Evolutionary conservation across 805 yeast species (phyloP).

Genomic region (Saccharomycopsis amapae): DNA sequence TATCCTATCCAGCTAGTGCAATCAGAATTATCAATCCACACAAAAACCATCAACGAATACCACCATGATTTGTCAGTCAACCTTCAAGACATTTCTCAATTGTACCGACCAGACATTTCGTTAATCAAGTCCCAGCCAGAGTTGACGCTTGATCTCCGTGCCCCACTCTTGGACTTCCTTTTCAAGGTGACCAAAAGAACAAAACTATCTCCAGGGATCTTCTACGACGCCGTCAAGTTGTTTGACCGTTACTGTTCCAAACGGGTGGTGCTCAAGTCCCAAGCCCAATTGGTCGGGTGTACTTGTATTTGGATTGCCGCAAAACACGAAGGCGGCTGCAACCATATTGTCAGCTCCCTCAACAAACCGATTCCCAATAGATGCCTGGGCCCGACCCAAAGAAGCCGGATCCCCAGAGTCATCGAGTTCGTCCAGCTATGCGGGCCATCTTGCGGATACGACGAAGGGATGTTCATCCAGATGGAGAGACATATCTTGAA

Average conservation of each 20-base stretch:
- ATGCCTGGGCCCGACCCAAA: conserved; percentile 60
- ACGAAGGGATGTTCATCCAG: conserved; percentile 54
- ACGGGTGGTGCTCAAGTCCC: conserved; percentile 75
- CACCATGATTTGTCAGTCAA: conserved; percentile 39
- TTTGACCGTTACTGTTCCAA: conserved; percentile 89
- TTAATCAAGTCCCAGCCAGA: conserved; percentile 86
- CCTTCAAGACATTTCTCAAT: neutral
- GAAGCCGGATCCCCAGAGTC: conserved; percentile 68
- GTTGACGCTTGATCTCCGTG: conserved; percentile 53
- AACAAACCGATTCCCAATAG: conserved; percentile 51
- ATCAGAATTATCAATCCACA: conserved; percentile 43
- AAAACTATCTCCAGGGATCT: conserved; percentile 58
- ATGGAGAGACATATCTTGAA: conserved; percentile 72
- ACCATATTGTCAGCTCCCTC: conserved; percentile 51
- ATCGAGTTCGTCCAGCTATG: conserved; percentile 67
- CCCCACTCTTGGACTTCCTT: conserved; percentile 69
- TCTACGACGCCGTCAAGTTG: conserved; percentile 60
- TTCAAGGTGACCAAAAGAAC: conserved; percentile 61
- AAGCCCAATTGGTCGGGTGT: conserved; percentile 83
- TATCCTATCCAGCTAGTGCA: conserved; percentile 45
- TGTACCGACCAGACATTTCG: conserved; percentile 43
- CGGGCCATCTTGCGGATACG: conserved; percentile 48
- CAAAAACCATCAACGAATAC: conserved; percentile 43
- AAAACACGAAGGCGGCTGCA: conserved; percentile 68
- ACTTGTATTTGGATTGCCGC: conserved; percentile 92